phyloP scores from a whole-genome alignment of 257 asterid genomes.

The Lavandula angustifolia region DNA sequence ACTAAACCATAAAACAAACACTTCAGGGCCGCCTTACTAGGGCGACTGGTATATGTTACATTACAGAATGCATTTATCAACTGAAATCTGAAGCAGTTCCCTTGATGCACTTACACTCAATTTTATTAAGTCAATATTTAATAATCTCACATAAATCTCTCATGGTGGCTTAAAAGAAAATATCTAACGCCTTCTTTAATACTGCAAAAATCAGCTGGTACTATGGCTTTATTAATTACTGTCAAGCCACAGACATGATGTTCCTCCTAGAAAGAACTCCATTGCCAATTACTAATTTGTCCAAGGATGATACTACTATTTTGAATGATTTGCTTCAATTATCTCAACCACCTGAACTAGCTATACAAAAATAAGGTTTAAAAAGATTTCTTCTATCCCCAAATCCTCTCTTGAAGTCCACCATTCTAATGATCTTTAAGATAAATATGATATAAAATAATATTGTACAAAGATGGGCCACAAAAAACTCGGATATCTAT shows the following conservation, averaged over 20 bases:
- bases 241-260: not conserved
- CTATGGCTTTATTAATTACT: not conserved
- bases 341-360: not conserved
- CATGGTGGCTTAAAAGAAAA: not conserved
- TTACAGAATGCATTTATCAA: no score
- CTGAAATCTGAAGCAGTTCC: not conserved
- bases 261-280: slow-evolving; percentile 12
- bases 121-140: not conserved
- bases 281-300: no score
- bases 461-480: not conserved
- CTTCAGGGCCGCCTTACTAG: no score
- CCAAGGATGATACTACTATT: not conserved
- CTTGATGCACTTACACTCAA: slow-evolving; percentile 1
- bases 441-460: not conserved
- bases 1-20: no score
- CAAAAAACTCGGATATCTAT: not conserved
- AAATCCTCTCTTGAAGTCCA: not conserved
- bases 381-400: not conserved
- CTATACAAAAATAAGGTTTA: not conserved
- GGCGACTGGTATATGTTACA: no score
- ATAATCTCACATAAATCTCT: not conserved
- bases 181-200: not conserved
- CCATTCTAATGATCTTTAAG: not conserved
- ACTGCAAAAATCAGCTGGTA: slow-evolving; percentile 8
- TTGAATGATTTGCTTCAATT: not conserved